phyloP scores from a whole-genome alignment of 2,329 filamentous ascomycete genomes.

The Ophiostoma sp. region DNA sequence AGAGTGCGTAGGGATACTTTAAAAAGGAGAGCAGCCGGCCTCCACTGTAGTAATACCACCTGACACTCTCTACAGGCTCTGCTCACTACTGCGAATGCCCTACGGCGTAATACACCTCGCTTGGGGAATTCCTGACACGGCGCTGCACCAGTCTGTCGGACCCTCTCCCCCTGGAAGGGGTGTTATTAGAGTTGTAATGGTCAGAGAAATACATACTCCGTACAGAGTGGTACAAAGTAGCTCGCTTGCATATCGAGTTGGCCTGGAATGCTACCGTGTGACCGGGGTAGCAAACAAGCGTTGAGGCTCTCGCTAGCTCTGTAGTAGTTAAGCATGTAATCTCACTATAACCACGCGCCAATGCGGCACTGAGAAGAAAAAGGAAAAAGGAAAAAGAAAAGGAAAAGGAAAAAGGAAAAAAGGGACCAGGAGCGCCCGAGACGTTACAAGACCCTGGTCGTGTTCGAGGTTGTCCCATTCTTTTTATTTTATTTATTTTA shows the following conservation, averaged over 20 bases:
- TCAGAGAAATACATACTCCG: neutral
- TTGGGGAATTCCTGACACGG: slow-evolving; percentile 19
- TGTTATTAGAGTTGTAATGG: no score
- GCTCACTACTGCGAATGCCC: neutral
- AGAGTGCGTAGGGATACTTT: neutral
- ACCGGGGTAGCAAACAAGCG: slow-evolving; percentile 2
- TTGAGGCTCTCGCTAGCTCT: neutral
- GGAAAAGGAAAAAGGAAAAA: neutral
- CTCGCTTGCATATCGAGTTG: neutral
- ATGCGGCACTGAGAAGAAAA: neutral
- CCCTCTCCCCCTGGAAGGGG: slow-evolving; percentile 10
- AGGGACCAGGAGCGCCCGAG: slow-evolving; percentile 9
- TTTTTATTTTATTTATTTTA: neutral
- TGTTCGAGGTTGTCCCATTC: slow-evolving; percentile 5
- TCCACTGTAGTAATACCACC: neutral
- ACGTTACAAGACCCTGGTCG: slow-evolving; percentile 16
- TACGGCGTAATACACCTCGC: slow-evolving; percentile 10
- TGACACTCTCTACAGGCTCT: neutral
- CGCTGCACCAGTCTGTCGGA: slow-evolving; percentile 21
- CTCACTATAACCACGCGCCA: no score
- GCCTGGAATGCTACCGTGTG: neutral
- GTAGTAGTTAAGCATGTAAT: no score
- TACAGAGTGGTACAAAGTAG: neutral
- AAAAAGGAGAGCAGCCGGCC: neutral
- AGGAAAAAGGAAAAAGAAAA: neutral